These are phyloP conservation scores for Thermochaetoides thermophila DNA, from an alignment of 495 filamentous ascomycete genomes.

Conservation along the genomic window DNA sequence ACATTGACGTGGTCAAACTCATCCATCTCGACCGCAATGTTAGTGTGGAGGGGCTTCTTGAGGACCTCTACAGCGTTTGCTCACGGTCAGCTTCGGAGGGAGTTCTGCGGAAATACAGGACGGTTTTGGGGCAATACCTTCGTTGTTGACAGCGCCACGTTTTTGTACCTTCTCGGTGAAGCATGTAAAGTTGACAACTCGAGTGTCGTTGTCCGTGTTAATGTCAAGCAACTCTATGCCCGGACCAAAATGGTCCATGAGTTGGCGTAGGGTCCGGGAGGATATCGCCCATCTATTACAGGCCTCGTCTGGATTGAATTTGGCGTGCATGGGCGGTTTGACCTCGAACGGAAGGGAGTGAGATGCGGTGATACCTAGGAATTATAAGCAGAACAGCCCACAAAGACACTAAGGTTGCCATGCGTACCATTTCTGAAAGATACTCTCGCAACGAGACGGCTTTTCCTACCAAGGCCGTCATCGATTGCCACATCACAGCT, in stretches of 20 bases:
- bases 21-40: slow-evolving; percentile 67
- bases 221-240: slow-evolving; percentile 88
- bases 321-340: slow-evolving; percentile 64
- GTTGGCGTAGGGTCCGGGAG: slow-evolving; percentile 59
- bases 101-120: too few species aligned
- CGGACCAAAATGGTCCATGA: slow-evolving; percentile 81
- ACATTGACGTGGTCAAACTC: slow-evolving; percentile 78
- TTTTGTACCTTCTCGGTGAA: slow-evolving; percentile 73
- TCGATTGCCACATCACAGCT: slow-evolving; percentile 74
- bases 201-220: slow-evolving; percentile 45
- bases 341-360: slow-evolving; percentile 87
- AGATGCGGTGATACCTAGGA: slow-evolving; percentile 68
- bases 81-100: background rate
- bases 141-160: slow-evolving; percentile 50
- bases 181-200: slow-evolving; percentile 62
- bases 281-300: slow-evolving; percentile 67
- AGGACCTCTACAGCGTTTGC: slow-evolving; percentile 49
- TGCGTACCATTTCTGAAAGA: slow-evolving; percentile 69
- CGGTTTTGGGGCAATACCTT: slow-evolving; percentile 46
- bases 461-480: slow-evolving; percentile 59
- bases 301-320: slow-evolving; percentile 59
- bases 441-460: slow-evolving; percentile 67
- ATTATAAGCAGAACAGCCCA: slow-evolving; percentile 3
- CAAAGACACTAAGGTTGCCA: too few species aligned
- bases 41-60: slow-evolving; percentile 87